Evolutionary conservation across 2,329 filamentous ascomycete genomes (phyloP), one percentile per base, ranked within the genome.

Genomic region (Talaromyces sp.): DNA sequence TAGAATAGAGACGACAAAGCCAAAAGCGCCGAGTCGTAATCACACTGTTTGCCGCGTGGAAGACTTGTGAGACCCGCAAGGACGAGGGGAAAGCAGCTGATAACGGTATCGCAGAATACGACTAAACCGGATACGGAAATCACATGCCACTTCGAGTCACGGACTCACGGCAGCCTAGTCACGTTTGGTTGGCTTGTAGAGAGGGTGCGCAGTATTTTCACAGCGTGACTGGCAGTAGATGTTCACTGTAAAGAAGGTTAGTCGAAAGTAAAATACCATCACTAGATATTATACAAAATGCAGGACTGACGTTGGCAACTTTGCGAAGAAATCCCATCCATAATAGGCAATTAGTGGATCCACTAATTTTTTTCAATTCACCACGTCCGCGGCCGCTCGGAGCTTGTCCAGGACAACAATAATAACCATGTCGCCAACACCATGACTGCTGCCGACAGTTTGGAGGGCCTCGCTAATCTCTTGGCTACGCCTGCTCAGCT

Each of bases 401-500:
- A 53, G 12, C 16, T 53, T 31, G 27, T 30, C 1, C 30, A 53
- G 12, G 23, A 51, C 30, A 23, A 51, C n/a, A 18, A 50, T n/a
- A 52, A 53, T 27, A 53, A 53, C 9, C 50, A 53, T 30, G 50
- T 31, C 27, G 16, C 30, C 27, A 53, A 53, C 30, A 30, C 66
- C 65, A 72, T 75, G 67, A 62, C 69, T 55, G 57, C 66, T 28
- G 60, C 64, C 31, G 57, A 67, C 33, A 67, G 68, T 8, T 59
- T 78, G 58, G 75, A 73, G 63, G 71, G 72, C 54, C 66, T 81
- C 14, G 76, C 77, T 40, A 82, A 82, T 68, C 73, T 78, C 16
- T 72, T 82, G 16, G 76, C 75, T 59, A 80, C 78, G 6, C 70
- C 75, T 4, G 72, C 77, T 27, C 80, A 82, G 65, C 70, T 82